These are phyloP conservation scores for Apiotrichum montevideense DNA, from an alignment of 1,284 basidiomycete genomes.

Conservation along the genomic window DNA sequence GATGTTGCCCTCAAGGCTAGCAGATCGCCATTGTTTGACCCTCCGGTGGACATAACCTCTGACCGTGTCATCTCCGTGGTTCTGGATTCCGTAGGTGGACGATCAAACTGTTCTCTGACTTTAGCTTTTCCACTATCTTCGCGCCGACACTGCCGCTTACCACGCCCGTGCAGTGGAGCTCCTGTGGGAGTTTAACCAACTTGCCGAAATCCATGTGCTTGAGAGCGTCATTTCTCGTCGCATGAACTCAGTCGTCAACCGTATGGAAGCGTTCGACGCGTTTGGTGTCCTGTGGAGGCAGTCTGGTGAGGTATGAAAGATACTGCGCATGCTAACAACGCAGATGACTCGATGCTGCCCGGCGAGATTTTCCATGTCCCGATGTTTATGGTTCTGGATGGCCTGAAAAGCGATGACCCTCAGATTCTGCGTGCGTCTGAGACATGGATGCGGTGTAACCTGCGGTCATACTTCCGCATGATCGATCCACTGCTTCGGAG, in stretches of 20 bases:
- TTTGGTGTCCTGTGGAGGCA: constrained; percentile 91
- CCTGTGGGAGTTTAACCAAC: constrained; percentile 60
- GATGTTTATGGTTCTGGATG: constrained; percentile 79
- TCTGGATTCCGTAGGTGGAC: constrained; percentile 26
- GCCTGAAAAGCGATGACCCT: constrained; percentile 68
- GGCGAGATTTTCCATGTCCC: constrained; percentile 77
- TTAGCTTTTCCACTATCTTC: constrained; percentile 70
- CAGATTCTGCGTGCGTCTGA: constrained; percentile 69
- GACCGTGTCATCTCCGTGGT: constrained; percentile 25
- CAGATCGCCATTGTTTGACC: constrained; percentile 22
- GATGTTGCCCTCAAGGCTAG: constrained; percentile 55
- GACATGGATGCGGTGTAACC: constrained; percentile 89
- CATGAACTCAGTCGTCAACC: constrained; percentile 12
- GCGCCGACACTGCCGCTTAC: constrained; percentile 60
- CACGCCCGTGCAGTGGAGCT: constrained; percentile 76
- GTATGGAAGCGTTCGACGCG: constrained; percentile 62
- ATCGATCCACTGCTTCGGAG: constrained; percentile 80
- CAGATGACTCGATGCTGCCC: constrained; percentile 74
- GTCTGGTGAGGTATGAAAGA: constrained; percentile 55
- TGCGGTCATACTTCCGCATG: constrained; percentile 83
- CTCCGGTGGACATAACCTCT: constrained; percentile 20
- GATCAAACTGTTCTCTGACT: not conserved
- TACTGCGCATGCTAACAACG: not conserved
- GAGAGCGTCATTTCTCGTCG: constrained; percentile 58
- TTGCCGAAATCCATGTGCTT: constrained; percentile 49